Evolutionary conservation across 208 protist species (phyloP), one percentile per base, ranked within the genome.

Genomic region (Entamoeba histolytica): DNA sequence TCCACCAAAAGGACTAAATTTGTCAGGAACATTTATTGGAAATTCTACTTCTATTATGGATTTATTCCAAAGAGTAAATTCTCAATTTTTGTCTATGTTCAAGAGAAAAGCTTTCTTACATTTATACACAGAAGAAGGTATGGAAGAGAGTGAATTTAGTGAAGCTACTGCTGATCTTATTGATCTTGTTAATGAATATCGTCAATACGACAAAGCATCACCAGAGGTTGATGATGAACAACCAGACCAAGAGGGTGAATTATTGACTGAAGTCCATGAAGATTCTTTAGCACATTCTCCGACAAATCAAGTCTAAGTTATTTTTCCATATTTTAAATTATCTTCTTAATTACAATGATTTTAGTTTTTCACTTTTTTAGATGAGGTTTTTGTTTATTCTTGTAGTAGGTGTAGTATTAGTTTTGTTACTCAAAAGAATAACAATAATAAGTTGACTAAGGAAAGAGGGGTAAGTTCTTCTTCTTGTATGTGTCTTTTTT

Each of bases 21-120:
- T 98, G 96, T 95, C 97, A 49, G 96, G 93, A 52, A 98, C 97
- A 55, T 98, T 98, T 94, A 96, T 99, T 52, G 97, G 97, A 92
- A 99, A 99, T 97, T 97, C 95, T 28, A 98, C 97, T 92, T 94
- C 95, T 93, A 98, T 98, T 94, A 96, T 97, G 95, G 97, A 98
- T 94, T 95, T 99, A 78, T 98, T 98, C 95, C 97, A 97, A 95
- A 95, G 98, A 94, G 95, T 98, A 15, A 94, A 94, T 5, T 95
- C 97, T 87, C 98, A 99, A 96, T 99, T 99, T 96, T 97, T 96
- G 50, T 96, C 96, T 94, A 99, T 99, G 98, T 99, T 99, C 97
- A 96, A 96, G 93, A 95, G 97, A 94, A 99, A 99, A 96, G 98
- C 98, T 93, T 99, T 99, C 97, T 96, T 99, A 50, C 98, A 99